phyloP scores from a whole-genome alignment of 2,329 filamentous ascomycete species.

The Coccinonectria pachysandricola region DNA sequence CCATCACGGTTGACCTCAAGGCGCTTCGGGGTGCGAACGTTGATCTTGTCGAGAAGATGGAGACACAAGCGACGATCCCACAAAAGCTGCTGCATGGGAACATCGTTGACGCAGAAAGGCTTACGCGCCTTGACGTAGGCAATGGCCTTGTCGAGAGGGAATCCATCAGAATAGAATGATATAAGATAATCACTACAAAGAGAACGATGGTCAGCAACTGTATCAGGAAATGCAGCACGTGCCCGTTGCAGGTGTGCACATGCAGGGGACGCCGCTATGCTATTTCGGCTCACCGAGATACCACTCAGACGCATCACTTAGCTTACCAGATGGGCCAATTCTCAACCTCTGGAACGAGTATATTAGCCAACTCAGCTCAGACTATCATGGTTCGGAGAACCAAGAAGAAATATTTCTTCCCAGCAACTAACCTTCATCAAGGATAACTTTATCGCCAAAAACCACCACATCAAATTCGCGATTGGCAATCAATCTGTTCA shows the following conservation, averaged over 20 bases:
- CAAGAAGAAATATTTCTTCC: constrained; percentile 1
- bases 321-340: constrained; percentile 84
- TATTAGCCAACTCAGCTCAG: too few relatives aligned
- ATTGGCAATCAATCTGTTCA: constrained; percentile 83
- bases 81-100: constrained; percentile 92
- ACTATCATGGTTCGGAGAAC: constrained; percentile 6
- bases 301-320: constrained; percentile 3
- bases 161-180: constrained; percentile 96
- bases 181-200: constrained; percentile 88
- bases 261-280: constrained; percentile 22
- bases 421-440: constrained; percentile 63
- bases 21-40: constrained; percentile 78
- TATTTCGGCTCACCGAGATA: constrained; percentile 27
- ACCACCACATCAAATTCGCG: constrained; percentile 94
- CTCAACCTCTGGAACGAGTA: constrained; percentile 54
- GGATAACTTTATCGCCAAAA: constrained; percentile 96
- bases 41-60: constrained; percentile 76
- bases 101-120: constrained; percentile 94
- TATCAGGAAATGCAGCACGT: constrained; percentile 15
- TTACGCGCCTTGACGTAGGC: constrained; percentile 88
- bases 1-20: constrained; percentile 90
- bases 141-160: constrained; percentile 93
- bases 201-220: constrained; percentile 11
- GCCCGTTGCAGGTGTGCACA: constrained; percentile 14
- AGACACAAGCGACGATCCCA: constrained; percentile 93